These are phyloP conservation scores for Dipodascus geniculatus DNA, from an alignment of 805 yeast species.

Conservation along the genomic window DNA sequence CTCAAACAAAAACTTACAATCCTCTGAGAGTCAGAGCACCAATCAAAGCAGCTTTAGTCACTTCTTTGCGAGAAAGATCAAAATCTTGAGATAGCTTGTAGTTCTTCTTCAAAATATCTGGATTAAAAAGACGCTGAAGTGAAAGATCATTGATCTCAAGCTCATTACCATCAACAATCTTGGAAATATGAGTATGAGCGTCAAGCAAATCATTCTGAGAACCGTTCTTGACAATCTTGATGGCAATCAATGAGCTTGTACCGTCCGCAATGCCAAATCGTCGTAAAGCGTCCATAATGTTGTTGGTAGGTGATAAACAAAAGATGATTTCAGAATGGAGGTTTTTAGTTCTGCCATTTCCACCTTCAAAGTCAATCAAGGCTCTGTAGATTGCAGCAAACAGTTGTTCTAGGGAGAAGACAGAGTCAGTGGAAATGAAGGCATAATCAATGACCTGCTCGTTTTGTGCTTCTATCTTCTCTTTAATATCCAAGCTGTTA, in stretches of 20 bases:
- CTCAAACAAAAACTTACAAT: too few relatives aligned
- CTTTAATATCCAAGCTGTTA: constrained; percentile 35
- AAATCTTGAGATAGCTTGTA: constrained; percentile 10
- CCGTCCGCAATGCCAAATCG: constrained; percentile 55
- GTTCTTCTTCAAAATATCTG: constrained; percentile 9
- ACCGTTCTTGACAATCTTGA: constrained; percentile 31
- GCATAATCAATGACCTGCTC: constrained; percentile 49
- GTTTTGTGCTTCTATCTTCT: constrained; percentile 21
- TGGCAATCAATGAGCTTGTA: constrained; percentile 34
- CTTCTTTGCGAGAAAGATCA: constrained; percentile 5
- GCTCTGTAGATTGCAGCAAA: constrained; percentile 50
- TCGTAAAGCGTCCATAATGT: constrained; percentile 54
- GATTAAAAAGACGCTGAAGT: constrained; percentile 6
- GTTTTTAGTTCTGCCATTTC: constrained; percentile 46
- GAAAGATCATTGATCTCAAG: constrained; percentile 7
- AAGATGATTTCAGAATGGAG: constrained; percentile 63
- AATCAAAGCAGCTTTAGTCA: constrained; percentile 8
- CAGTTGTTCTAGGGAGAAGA: constrained; percentile 53
- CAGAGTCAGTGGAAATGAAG: constrained; percentile 46
- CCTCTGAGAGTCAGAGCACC: constrained; percentile 15
- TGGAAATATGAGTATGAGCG: neutral
- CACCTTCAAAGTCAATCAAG: constrained; percentile 37
- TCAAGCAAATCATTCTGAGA: constrained; percentile 13
- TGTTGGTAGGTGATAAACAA: constrained; percentile 44
- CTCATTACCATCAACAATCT: constrained; percentile 10